Evolutionary conservation across 2,329 filamentous ascomycete genomes (phyloP), one percentile per base, ranked within the genome.

Genomic region (Phoma sp.): DNA sequence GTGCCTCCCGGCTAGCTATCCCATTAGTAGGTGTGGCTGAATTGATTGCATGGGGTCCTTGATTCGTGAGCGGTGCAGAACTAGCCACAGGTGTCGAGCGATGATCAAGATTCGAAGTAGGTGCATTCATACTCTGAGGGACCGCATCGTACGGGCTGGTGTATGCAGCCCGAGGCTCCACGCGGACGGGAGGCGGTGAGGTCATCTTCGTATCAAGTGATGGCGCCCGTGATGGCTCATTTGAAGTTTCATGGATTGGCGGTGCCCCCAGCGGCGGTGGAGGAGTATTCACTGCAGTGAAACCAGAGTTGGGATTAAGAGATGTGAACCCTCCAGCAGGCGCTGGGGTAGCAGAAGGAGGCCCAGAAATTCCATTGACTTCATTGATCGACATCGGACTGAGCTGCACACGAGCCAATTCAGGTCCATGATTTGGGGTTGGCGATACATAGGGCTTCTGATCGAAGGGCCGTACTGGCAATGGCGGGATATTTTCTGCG

Each of bases 121-220:
- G 18, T 33, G 41, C n/a, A 18, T 13, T 48, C 18, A 32, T 23
- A 11, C 13, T 30, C 4, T 42, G 60, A 10, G 67, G 58, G 22
- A 65, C 60, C 9, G 65, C 59, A 32, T 69, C 66, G 47, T 72
- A 72, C 1, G 69, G 69, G 36, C 69, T 72, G 3, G 66, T 67
- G 33, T 72, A 72, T 32, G 65, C 32, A 13, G 32, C 58, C 27
- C 64, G 58, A 39, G 44, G 47, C 27, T 55, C 46, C 18, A 10
- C 32, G 18, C 46, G 45, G 22, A 10, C 37, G 10, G 36, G 52
- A 11, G 38, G 18, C n/a, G 52, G 52, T 10, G 52, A 55, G 6
- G 37, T 47, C 46, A 47, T 55, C 32, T 47, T 55, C 22, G 42
- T 22, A 10, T 55, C 52, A 3, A 42, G 41, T 23, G 52, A 55